A percentile compares a stretch with the other conserved stretches of the same genome.
phyloP scores from a whole-genome alignment of 169 alveolate species.

The Babesia divergens region DNA sequence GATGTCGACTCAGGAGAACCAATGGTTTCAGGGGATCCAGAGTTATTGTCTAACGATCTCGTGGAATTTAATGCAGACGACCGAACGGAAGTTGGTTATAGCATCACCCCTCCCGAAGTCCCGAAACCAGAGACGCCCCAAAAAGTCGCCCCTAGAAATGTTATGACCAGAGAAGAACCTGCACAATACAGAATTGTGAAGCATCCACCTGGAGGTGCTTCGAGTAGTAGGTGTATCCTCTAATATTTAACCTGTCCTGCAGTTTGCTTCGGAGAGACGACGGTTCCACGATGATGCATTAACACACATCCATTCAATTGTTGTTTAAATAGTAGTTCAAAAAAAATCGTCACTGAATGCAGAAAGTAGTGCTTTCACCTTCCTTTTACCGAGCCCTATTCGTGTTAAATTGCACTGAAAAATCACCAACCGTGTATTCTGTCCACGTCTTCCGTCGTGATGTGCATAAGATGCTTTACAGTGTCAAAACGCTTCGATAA shows the following conservation, averaged over 20 bases:
- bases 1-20: too few relatives aligned
- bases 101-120: too few relatives aligned
- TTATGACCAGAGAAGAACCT: neutral
- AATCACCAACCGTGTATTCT: conserved; percentile 26
- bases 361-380: conserved; percentile 27
- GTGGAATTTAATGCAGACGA: too few relatives aligned
- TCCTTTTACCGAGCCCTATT: conserved; percentile 55
- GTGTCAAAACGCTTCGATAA: conserved; percentile 12
- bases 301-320: neutral
- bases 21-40: too few relatives aligned
- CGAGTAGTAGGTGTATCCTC: conserved; percentile 61
- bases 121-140: too few relatives aligned
- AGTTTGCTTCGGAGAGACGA: conserved; percentile 25
- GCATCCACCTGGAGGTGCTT: conserved; percentile 76
- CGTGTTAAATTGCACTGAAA: neutral
- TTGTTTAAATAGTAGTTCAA: neutral
- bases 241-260: neutral
- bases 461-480: conserved; percentile 30
- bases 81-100: too few relatives aligned
- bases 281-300: neutral
- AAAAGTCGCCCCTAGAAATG: too few relatives aligned
- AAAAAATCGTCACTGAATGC: conserved; percentile 50
- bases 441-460: neutral
- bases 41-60: too few relatives aligned
- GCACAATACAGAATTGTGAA: conserved; percentile 17